A percentile compares a stretch with the other conserved stretches of the same genome.
phyloP scores from a whole-genome alignment of 2,329 filamentous ascomycete genomes.

The Trichophyton rubrum region DNA sequence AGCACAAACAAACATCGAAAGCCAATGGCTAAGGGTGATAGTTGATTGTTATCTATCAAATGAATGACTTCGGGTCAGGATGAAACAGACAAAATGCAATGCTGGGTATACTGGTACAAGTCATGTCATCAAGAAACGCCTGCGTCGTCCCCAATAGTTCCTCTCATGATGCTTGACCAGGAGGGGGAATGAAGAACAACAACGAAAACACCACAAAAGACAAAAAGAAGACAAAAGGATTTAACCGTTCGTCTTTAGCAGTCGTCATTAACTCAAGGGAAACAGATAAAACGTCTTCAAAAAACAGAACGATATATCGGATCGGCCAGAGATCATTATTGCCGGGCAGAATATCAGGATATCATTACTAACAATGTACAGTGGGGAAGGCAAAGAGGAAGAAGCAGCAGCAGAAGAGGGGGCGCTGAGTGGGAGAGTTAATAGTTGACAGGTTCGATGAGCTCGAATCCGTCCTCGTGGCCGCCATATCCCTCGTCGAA shows the following conservation, averaged over 20 bases:
- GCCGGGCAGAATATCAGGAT: neutral
- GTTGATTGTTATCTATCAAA: neutral
- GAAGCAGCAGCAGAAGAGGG: too few species aligned
- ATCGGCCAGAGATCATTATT: neutral
- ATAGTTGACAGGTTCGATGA: conserved; percentile 26
- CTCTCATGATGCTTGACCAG: conserved; percentile 18
- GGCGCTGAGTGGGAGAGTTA: conserved; percentile 6
- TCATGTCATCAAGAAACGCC: conserved; percentile 21
- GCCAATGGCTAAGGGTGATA: too few species aligned
- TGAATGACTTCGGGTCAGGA: neutral
- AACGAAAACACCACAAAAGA: neutral
- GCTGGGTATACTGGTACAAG: conserved; percentile 16
- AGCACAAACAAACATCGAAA: too few species aligned
- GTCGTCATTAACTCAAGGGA: neutral
- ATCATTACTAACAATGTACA: neutral
- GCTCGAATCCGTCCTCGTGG: conserved; percentile 32
- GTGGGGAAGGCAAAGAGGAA: neutral
- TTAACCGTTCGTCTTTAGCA: neutral
- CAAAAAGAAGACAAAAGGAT: neutral
- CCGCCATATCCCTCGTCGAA: conserved; percentile 23
- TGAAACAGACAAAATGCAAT: neutral
- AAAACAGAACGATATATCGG: neutral
- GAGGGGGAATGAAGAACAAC: neutral
- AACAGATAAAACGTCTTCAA: neutral
- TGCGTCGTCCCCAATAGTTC: conserved; percentile 11